Evolutionary conservation across 1,284 basidiomycete species (phyloP), one percentile per base, ranked within the genome.

Genomic region (Ceratobasidium papillatum): DNA sequence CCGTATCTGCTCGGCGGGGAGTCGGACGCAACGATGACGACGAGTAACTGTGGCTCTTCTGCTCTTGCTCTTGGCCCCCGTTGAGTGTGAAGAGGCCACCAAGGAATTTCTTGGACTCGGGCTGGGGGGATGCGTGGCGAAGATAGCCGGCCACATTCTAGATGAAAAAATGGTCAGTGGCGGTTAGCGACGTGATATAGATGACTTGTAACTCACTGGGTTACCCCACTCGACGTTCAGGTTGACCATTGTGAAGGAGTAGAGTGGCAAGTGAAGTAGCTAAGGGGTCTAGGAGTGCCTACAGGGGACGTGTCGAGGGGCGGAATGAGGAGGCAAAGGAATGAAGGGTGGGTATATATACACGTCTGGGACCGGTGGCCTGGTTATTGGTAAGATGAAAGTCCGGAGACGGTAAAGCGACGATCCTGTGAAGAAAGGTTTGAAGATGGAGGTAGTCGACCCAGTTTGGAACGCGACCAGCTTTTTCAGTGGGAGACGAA

Each of bases 401-500:
- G 47, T 27, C 36, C 49, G 45, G 51, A 68, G 34, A 38, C 38
- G 54, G 52, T 59, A 59, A 59, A 22, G 52, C 43, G 66, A 71
- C 65, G 51, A 68, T 68, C 65, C 38, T 41, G 51, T 54, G 65
- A 54, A 68, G 65, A 68, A 68, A 68, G 65, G 65, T 54, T 58
- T 34, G 32, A 25, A 56, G 36, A 71, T 58, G 30, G 54, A 58
- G 66, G 52, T n/a, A 34, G 41, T 1, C 38, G n/a, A 14, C 54
- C 66, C 17, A 71, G 17, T 71, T 32, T 59, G 66, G 66, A 32
- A 38, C 34, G 25, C 34, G 30, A 36, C 52, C 38, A 27, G 54
- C 43, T 71, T 71, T 71, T 71, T 52, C 51, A 34, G 27, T 25
- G 45, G 11, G 49, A n/a, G 34, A 30, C 62, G 4, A 64, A 27